Evolutionary conservation across 176 grass and related monocot genomes (phyloP).

Genomic region (Eleusine indica): DNA sequence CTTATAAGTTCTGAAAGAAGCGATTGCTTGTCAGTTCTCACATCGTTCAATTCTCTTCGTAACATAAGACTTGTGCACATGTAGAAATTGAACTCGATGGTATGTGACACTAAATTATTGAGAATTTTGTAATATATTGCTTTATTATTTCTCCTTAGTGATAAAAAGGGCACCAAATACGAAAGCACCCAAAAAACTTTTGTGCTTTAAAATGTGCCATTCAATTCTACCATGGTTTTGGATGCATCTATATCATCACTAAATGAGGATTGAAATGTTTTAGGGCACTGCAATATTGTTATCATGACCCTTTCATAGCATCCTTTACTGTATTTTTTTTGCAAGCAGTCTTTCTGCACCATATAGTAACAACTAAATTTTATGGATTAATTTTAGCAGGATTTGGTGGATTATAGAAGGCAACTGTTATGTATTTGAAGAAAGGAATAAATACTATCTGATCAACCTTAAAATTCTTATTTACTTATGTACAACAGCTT

Average conservation of each 20-base stretch:
- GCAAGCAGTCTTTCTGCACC: no score
- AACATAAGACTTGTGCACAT: not conserved
- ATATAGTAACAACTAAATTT: not conserved
- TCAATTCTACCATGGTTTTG: not conserved
- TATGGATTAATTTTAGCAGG: not conserved
- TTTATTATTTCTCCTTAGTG: not conserved
- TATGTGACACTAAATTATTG: not conserved
- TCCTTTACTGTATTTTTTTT: not conserved
- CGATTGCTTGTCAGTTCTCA: not conserved
- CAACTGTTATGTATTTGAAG: not conserved
- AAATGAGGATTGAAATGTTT: not conserved
- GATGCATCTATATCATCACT: not conserved
- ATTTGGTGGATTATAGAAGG: not conserved
- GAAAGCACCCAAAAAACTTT: not conserved
- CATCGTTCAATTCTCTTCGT: not conserved
- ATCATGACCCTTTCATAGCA: not conserved
- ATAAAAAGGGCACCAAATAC: not conserved
- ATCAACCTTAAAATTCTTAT: not conserved
- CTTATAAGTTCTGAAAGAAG: not conserved
- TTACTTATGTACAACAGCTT: not conserved
- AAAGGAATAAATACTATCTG: not conserved
- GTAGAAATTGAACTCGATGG: not conserved
- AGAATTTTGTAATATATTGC: not conserved
- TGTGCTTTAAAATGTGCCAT: not conserved
- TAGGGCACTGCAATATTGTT: not conserved